Evolutionary conservation across 352 stramenopile species (phyloP), one percentile per base, ranked within the genome.

Genomic region (Halophytophthora polymorphica): DNA sequence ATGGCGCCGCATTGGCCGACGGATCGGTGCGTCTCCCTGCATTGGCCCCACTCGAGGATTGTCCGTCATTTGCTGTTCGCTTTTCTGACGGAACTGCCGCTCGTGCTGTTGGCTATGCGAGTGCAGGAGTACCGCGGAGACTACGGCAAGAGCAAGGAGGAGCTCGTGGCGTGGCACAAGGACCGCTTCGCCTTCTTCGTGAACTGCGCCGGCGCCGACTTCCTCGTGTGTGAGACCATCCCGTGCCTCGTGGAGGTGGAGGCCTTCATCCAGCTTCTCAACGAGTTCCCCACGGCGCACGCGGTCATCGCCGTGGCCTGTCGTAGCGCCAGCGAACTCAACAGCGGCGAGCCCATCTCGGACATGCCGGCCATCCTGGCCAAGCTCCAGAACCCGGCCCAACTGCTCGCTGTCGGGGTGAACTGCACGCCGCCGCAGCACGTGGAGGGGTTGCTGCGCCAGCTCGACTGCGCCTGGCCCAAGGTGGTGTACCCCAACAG

Each of bases 401-500:
- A 86, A 35, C 56, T 96, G 23, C 56, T 93, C 14, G 81, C 61
- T 21, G 70, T 95, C 37, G 87, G 87, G 5, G 76, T 95, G 41
- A 96, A 96, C 64, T 96, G 87, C 66, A 90, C 79, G 8, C 66
- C 81, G 17, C 87, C 87, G 21, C 68, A 80, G 45, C 73, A 86
- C 51, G 79, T 94, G 18, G 79, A 85, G 45, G 73, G 61, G 44
- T 54, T 89, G 49, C 48, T 96, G 45, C 63, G 48, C 13, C 42
- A 59, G 45, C 62, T 90, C 21, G 66, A 80, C 45, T 71, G 57
- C 28, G 21, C 46, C 2, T 83, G 69, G 53, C 64, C 65, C 25
- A 89, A 86, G 58, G 65, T 84, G 11, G 77, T 78, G 21, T 96
- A 95, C 54, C 85, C 85, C 17, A 96, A 96, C 65, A 90, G 80